Conservation (phyloP, 306 rosid genomes). For the Cucumis hystrix region DNA sequence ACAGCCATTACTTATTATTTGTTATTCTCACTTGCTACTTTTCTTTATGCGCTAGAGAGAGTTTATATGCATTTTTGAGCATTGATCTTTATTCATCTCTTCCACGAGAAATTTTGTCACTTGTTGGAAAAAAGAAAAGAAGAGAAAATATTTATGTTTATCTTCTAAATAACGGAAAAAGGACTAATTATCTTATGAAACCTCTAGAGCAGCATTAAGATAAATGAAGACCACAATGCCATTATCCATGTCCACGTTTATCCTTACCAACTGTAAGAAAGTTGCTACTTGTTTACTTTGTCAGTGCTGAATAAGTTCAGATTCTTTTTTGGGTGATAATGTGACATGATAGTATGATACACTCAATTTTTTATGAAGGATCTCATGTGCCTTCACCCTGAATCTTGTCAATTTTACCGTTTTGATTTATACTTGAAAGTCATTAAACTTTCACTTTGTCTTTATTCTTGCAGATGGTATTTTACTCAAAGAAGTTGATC, state of each 20-base stretch:
- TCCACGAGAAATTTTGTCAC: not conserved
- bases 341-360: not conserved
- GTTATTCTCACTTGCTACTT: not conserved
- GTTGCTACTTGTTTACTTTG: not conserved
- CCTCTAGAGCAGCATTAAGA: not conserved
- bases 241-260: not conserved
- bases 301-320: not conserved
- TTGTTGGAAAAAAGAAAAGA: too few species aligned
- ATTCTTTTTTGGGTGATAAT: not conserved
- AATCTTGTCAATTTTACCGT: not conserved
- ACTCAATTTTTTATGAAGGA: not conserved
- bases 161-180: not conserved
- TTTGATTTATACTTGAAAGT: not conserved
- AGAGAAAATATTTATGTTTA: not conserved
- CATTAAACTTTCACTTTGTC: not conserved
- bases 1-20: not conserved
- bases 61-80: too few species aligned
- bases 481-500: conserved; percentile 67
- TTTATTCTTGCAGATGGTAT: conserved; percentile 59
- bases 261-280: not conserved
- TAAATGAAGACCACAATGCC: not conserved
- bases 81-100: not conserved
- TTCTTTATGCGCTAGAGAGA: not conserved
- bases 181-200: not conserved
- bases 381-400: not conserved